Conservation (phyloP, 2,329 filamentous ascomycete genomes). For the Fonsecaea erecta region DNA sequence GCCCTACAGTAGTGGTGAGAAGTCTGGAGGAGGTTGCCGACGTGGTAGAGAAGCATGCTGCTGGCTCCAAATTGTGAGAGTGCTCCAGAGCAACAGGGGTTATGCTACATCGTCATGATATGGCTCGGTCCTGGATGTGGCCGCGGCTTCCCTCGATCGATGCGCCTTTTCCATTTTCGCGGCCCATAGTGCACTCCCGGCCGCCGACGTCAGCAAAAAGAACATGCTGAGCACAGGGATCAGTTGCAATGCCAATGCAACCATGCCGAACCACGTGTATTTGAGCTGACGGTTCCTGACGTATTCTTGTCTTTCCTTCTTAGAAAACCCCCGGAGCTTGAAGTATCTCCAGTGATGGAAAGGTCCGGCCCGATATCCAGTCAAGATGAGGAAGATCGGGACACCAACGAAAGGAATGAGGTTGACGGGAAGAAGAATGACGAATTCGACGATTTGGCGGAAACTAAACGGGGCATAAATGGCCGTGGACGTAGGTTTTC, state of each 20-base stretch:
- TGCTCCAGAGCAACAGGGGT: not conserved
- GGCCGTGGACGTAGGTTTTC: slow-evolving; percentile 75
- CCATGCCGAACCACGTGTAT: slow-evolving; percentile 90
- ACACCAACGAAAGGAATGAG: slow-evolving; percentile 83
- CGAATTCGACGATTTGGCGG: slow-evolving; percentile 85
- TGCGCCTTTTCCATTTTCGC: slow-evolving; percentile 72
- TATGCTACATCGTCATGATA: slow-evolving; percentile 47
- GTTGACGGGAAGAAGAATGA: slow-evolving; percentile 80
- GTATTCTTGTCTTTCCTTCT: slow-evolving; percentile 73
- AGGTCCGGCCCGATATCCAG: slow-evolving; percentile 83
- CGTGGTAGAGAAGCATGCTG: slow-evolving; percentile 38
- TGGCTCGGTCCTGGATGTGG: slow-evolving; percentile 38
- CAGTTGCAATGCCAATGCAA: slow-evolving; percentile 83
- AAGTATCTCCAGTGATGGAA: slow-evolving; percentile 92
- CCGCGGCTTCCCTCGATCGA: slow-evolving; percentile 38
- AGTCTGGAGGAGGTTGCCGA: slow-evolving; percentile 64
- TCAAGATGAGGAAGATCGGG: slow-evolving; percentile 83
- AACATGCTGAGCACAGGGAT: slow-evolving; percentile 90
- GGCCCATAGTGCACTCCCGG: slow-evolving; percentile 85
- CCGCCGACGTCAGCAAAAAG: slow-evolving; percentile 85
- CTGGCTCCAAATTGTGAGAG: slow-evolving; percentile 1
- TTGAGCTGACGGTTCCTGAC: slow-evolving; percentile 73
- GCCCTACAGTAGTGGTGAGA: slow-evolving; percentile 60
- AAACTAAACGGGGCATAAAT: slow-evolving; percentile 88
- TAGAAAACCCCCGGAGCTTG: slow-evolving; percentile 73